Conservation (phyloP, 1,284 basidiomycete species). For the Stygiomarasmius scandens region DNA sequence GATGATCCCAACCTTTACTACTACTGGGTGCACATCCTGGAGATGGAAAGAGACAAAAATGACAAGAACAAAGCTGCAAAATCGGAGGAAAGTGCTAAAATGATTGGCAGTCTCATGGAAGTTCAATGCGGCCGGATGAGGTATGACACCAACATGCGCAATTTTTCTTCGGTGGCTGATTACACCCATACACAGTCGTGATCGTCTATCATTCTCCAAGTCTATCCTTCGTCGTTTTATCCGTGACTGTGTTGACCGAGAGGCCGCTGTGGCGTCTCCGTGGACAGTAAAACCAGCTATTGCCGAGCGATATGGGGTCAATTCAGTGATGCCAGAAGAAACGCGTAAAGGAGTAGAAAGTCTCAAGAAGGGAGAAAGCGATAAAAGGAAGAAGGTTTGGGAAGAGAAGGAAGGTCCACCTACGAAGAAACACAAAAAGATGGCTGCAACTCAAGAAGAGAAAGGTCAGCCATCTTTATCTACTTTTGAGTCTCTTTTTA, state of each 20-base stretch:
- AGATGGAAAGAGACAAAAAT: constrained; percentile 71
- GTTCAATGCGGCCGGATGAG: constrained; percentile 80
- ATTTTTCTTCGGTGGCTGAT: neutral
- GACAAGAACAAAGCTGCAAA: constrained; percentile 62
- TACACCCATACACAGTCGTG: constrained; percentile 63
- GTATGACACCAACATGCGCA: constrained; percentile 43
- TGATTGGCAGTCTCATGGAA: constrained; percentile 76
- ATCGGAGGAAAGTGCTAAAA: constrained; percentile 53
- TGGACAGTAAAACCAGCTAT: constrained; percentile 92
- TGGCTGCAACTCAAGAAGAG: constrained; percentile 69
- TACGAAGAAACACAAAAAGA: constrained; percentile 80
- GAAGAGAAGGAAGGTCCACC: constrained; percentile 80
- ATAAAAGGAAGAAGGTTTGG: constrained; percentile 88
- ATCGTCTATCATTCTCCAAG: constrained; percentile 93
- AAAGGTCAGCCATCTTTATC: constrained; percentile 49
- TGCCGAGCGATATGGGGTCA: constrained; percentile 82
- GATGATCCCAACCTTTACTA: constrained; percentile 87
- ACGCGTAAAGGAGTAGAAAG: constrained; percentile 78
- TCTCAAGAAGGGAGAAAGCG: constrained; percentile 85
- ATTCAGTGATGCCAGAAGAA: constrained; percentile 83
- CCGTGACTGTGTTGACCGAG: constrained; percentile 90
- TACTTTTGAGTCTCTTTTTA: constrained; percentile 14
- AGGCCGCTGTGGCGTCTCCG: constrained; percentile 88
- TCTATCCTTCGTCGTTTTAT: constrained; percentile 96
- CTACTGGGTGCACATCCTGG: constrained; percentile 87